These are phyloP conservation scores for Lepidium didymum DNA, from an alignment of 345 rosid species.

Conservation along the genomic window DNA sequence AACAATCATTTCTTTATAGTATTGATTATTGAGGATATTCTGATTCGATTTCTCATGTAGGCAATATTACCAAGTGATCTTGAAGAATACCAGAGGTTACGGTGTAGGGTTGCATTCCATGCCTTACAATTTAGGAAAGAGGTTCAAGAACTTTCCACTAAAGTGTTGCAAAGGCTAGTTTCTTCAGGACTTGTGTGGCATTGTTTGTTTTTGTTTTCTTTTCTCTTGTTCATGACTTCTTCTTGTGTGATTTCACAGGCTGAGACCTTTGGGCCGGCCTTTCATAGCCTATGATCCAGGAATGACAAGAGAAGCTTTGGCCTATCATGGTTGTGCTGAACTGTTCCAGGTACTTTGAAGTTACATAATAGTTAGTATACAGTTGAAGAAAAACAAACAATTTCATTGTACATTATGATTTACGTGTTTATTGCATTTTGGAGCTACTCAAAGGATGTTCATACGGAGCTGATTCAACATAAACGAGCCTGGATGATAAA, in stretches of 20 bases:
- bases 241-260: constrained; percentile 27
- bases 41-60: constrained; percentile 32
- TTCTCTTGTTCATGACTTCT: background rate
- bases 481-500: constrained; percentile 89
- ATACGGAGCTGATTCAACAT: constrained; percentile 91
- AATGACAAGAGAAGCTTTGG: constrained; percentile 93
- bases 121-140: constrained; percentile 79
- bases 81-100: constrained; percentile 87
- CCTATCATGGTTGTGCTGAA: constrained; percentile 94
- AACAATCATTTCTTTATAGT: background rate
- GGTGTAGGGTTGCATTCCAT: constrained; percentile 89
- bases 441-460: constrained; percentile 88
- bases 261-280: constrained; percentile 76
- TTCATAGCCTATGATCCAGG: constrained; percentile 97
- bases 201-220: background rate
- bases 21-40: background rate
- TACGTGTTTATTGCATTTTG: constrained; percentile 32
- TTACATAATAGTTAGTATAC: background rate
- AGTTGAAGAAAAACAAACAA: background rate
- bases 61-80: constrained; percentile 70
- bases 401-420: background rate
- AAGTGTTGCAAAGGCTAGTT: constrained; percentile 60
- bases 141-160: constrained; percentile 81
- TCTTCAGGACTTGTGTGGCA: background rate
- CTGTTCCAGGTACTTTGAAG: constrained; percentile 83